Evolutionary conservation across 257 asterid genomes (phyloP).

Genomic region (Coffea canephora): DNA sequence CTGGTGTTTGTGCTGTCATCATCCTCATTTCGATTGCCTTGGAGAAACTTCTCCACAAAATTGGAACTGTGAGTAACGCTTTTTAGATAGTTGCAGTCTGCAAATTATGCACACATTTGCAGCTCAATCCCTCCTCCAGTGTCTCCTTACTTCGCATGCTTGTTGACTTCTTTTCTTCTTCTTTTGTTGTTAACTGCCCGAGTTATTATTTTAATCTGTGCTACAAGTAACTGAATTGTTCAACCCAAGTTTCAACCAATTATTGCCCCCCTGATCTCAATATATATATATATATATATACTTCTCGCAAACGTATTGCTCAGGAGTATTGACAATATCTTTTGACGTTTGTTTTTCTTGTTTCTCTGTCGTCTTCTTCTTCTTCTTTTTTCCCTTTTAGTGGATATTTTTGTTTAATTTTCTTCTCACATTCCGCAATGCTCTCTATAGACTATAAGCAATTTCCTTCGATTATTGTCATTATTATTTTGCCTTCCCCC

Average conservation of each 20-base stretch:
- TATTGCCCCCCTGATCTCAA: background rate
- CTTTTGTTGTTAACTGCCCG: constrained; percentile 1
- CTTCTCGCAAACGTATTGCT: too few species aligned
- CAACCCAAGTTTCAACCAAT: background rate
- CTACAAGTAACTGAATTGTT: background rate
- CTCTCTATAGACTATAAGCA: background rate
- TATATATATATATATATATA: too few species aligned
- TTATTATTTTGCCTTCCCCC: background rate
- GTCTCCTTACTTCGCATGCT: background rate
- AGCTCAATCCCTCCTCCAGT: too few species aligned
- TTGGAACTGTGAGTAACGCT: constrained; percentile 48
- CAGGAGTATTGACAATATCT: too few species aligned
- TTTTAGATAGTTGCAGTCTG: too few species aligned
- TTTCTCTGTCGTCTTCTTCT: background rate
- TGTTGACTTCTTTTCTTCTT: background rate
- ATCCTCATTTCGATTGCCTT: constrained; percentile 66
- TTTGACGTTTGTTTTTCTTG: background rate
- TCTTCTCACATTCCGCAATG: background rate
- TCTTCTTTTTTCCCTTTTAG: background rate
- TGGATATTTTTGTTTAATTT: background rate
- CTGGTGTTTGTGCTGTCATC: constrained; percentile 76
- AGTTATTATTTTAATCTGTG: background rate
- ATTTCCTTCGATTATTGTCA: too few species aligned
- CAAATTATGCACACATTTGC: too few species aligned
- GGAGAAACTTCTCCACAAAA: constrained; percentile 75